Percentiles rank a stretch among this genome's conserved stretches.
These are phyloP conservation scores for Fagus sylvatica DNA, from an alignment of 306 rosid species.

Conservation along the genomic window DNA sequence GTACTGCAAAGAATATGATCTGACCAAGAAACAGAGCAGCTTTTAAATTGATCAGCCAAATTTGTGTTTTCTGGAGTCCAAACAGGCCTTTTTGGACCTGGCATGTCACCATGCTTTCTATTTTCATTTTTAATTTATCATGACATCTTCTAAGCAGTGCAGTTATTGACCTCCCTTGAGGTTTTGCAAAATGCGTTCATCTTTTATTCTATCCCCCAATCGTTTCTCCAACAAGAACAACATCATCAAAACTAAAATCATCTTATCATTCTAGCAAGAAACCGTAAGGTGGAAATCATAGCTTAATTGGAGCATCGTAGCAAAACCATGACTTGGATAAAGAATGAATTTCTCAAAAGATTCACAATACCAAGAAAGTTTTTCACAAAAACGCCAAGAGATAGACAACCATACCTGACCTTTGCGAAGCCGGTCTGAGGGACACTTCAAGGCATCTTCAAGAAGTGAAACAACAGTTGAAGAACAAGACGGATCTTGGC, in stretches of 20 bases:
- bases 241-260: not conserved
- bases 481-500: slow-evolving; percentile 67
- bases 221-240: not conserved
- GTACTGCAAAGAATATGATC: no score
- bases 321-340: not conserved
- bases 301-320: not conserved
- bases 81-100: no score
- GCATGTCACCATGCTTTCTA: no score
- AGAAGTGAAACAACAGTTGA: slow-evolving; percentile 78
- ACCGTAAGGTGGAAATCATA: not conserved
- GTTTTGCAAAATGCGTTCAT: not conserved
- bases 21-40: no score
- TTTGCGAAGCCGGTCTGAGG: slow-evolving; percentile 90
- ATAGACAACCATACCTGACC: slow-evolving; percentile 73
- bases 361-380: not conserved
- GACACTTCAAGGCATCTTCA: slow-evolving; percentile 90
- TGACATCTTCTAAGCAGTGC: not conserved
- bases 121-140: no score
- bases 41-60: no score
- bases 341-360: not conserved
- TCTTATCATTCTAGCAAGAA: not conserved
- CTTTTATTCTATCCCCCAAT: not conserved
- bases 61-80: no score
- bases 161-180: not conserved
- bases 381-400: slow-evolving; percentile 6